These are phyloP conservation scores for Amorphotheca resinae DNA, from an alignment of 495 filamentous ascomycete genomes.

Conservation along the genomic window DNA sequence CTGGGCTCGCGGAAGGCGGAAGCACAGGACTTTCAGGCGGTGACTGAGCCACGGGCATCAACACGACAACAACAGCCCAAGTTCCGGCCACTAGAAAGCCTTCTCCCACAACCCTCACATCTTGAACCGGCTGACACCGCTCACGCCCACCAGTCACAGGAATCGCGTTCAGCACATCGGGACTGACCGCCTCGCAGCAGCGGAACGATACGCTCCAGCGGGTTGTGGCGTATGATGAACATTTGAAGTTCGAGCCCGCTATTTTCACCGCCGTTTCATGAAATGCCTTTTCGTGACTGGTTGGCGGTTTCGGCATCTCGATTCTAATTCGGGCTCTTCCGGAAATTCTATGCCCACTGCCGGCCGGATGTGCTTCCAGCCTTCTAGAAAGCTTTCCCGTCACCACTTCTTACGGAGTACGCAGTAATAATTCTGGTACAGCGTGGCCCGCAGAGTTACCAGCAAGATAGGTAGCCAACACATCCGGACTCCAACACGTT, in stretches of 20 bases:
- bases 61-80: too few species aligned
- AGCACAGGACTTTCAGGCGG: background rate
- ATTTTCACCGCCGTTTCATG: background rate
- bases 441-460: too few species aligned
- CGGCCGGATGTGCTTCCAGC: too few species aligned
- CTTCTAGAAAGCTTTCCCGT: too few species aligned
- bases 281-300: background rate
- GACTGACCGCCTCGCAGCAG: slow-evolving; percentile 2
- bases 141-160: slow-evolving; percentile 4
- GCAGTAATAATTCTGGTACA: too few species aligned
- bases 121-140: background rate
- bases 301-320: background rate
- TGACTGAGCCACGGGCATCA: background rate
- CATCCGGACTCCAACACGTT: too few species aligned
- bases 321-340: too few species aligned
- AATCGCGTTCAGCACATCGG: background rate
- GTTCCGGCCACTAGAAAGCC: background rate
- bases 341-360: too few species aligned
- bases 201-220: background rate
- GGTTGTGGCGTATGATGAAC: background rate
- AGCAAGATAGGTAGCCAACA: too few species aligned
- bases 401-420: too few species aligned
- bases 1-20: background rate
- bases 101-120: background rate
- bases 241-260: background rate